Percentiles rank a stretch among this genome's conserved stretches.
Evolutionary conservation across 495 filamentous ascomycete genomes (phyloP).

Genomic region (Arthonia radiata): DNA sequence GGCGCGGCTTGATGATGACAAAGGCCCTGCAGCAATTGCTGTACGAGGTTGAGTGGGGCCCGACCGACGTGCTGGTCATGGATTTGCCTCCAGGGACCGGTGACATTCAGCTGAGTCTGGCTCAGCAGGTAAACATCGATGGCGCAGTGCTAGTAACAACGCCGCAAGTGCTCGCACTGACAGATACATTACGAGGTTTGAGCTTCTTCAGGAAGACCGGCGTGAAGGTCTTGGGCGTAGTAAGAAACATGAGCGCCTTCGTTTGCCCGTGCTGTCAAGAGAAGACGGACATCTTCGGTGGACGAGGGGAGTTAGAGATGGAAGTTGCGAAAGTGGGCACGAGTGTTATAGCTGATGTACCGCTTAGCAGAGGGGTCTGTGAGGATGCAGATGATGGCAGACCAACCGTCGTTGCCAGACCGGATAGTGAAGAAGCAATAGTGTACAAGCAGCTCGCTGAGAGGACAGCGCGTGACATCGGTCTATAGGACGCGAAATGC

Average conservation of each 20-base stretch:
- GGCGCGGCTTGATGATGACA: conserved; percentile 92
- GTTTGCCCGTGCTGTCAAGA: conserved; percentile 51
- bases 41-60: conserved; percentile 79
- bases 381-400: conserved; percentile 72
- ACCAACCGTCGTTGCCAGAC: conserved; percentile 76
- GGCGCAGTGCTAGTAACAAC: conserved; percentile 83
- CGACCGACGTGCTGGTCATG: conserved; percentile 60
- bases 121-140: conserved; percentile 68
- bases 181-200: conserved; percentile 71
- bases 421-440: conserved; percentile 38
- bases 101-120: conserved; percentile 79
- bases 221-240: conserved; percentile 58
- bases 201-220: conserved; percentile 73
- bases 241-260: conserved; percentile 88
- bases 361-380: conserved; percentile 66
- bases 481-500: no score
- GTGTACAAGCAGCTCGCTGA: conserved; percentile 32
- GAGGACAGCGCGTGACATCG: no score
- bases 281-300: conserved; percentile 57
- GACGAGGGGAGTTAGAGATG: conserved; percentile 21
- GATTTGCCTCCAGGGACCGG: conserved; percentile 89
- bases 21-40: conserved; percentile 91
- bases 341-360: conserved; percentile 66
- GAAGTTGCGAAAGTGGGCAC: conserved; percentile 41
- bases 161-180: conserved; percentile 71